Base-by-base conservation (phyloP, 2,329 filamentous ascomycete species). In the Penicillium sclerotigenum region DNA sequence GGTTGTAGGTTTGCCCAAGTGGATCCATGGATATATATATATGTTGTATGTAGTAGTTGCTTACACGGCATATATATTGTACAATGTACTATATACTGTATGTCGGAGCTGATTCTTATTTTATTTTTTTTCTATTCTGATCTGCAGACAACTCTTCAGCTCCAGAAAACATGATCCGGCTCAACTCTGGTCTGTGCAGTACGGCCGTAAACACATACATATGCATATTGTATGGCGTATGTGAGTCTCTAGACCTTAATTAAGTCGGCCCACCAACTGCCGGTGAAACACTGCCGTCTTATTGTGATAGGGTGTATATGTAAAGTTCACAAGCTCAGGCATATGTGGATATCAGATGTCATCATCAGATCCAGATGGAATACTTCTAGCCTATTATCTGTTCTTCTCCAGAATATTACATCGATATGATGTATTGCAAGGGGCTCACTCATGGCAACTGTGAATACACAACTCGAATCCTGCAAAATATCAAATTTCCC, bases 181-280 rank as follows among this genome's bases (percentile, higher is more conserved):
- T 37, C 18, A 36, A 26, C 18, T 28, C 16, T 53, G 46, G 52
- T 50, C 52, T 43, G 52, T 54, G 52, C 38, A 43, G 46, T 42
- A 48, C 36, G 4, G 18, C 10, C 24, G 28, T 20, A 31, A 16
- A 11, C 14, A 11, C 28, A 45, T 22, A 45, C 18, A 22, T 22
- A 31, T 41, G 18, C 10, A n/a, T 45, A 9, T 31, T 6, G 40
- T 28, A 28, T 28, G 16, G 31, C 31, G 31, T 16, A 24, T 0
- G 10, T 14, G n/a, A 33, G 36, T 31, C 24, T 36, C 26, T 8
- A 41, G 46, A 50, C 38, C 46, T 54, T 50, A 50, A 48, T 29
- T 38, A 20, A 24, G n/a, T 34, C 4, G 52, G 22, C 18, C 29
- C 52, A 49, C 45, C 31, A 40, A 26, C 20, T 38, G n/a, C 45